phyloP scores from a whole-genome alignment of 2,329 filamentous ascomycete genomes.

The Trichoderma koningii region DNA sequence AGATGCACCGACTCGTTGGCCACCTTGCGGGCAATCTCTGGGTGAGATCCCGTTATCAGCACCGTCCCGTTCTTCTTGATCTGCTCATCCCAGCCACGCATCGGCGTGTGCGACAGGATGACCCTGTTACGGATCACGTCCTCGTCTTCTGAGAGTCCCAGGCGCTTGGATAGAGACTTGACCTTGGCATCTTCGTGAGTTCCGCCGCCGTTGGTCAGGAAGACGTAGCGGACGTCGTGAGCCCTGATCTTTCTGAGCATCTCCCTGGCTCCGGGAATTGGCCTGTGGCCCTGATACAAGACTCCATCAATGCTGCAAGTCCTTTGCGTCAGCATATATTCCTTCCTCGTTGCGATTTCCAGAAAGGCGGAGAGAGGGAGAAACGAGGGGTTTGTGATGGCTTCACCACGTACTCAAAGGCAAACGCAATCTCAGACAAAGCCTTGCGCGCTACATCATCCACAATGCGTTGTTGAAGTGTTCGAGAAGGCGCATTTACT shows the following conservation, averaged over 20 bases:
- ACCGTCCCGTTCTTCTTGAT: slow-evolving; percentile 55
- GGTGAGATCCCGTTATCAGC: slow-evolving; percentile 71
- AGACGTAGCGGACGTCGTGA: slow-evolving; percentile 83
- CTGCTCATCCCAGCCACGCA: slow-evolving; percentile 58
- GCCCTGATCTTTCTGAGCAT: slow-evolving; percentile 72
- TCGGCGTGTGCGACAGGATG: slow-evolving; percentile 89
- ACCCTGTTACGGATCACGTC: slow-evolving; percentile 41
- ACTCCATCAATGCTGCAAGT: slow-evolving; percentile 78
- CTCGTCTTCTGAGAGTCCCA: slow-evolving; percentile 38
- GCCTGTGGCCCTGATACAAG: slow-evolving; percentile 77
- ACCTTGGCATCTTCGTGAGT: slow-evolving; percentile 63
- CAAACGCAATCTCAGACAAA: slow-evolving; percentile 42
- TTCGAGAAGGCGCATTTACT: not conserved
- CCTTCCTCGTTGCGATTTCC: not conserved
- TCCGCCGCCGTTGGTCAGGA: slow-evolving; percentile 94
- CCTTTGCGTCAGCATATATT: not conserved
- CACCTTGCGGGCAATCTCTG: slow-evolving; percentile 68
- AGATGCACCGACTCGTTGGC: slow-evolving; percentile 59
- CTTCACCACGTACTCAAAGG: slow-evolving; percentile 41
- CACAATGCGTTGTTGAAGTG: not conserved
- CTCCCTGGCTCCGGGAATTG: slow-evolving; percentile 75
- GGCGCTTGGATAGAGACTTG: slow-evolving; percentile 39
- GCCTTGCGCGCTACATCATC: slow-evolving; percentile 33
- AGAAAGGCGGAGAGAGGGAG: not conserved
- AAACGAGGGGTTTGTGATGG: not conserved